Percentiles rank a stretch among this genome's conserved stretches.
phyloP scores from a whole-genome alignment of 495 filamentous ascomycete species.

The Podospora didyma region DNA sequence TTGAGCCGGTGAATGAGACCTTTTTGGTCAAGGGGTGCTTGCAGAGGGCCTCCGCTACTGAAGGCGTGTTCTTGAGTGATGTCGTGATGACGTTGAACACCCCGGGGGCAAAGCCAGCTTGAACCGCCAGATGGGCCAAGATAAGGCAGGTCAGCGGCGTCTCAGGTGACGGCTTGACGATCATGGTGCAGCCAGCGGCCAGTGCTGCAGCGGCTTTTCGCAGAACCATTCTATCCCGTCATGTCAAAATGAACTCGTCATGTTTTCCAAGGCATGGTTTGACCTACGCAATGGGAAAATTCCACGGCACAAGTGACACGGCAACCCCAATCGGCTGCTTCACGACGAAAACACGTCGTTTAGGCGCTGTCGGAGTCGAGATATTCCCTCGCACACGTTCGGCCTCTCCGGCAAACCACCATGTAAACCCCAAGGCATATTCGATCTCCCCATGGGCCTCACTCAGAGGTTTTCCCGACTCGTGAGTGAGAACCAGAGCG shows the following conservation, averaged over 20 bases:
- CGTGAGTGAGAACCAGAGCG: conserved; percentile 64
- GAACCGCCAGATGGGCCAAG: conserved; percentile 52
- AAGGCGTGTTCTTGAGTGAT: conserved; percentile 57
- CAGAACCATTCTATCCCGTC: conserved; percentile 33
- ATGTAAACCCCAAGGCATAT: conserved; percentile 55
- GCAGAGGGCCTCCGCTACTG: conserved; percentile 60
- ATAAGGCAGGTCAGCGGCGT: conserved; percentile 57
- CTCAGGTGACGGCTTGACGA: conserved; percentile 63
- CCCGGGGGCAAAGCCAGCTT: conserved; percentile 56
- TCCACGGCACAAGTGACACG: conserved; percentile 38
- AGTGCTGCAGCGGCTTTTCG: conserved; percentile 35
- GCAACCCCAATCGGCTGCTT: conserved; percentile 35
- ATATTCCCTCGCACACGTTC: conserved; percentile 52
- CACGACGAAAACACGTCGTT: conserved; percentile 17
- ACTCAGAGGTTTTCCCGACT: conserved; percentile 54
- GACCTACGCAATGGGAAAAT: conserved; percentile 32
- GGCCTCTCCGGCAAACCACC: conserved; percentile 60
- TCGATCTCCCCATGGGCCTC: conserved; percentile 54
- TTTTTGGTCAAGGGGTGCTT: conserved; percentile 61
- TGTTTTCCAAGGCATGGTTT: too few relatives aligned
- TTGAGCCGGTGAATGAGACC: conserved; percentile 63
- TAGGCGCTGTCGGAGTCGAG: conserved; percentile 8
- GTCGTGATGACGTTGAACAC: conserved; percentile 55
- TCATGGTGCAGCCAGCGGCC: conserved; percentile 40
- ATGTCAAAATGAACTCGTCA: too few relatives aligned